Conservation (phyloP, 1,284 basidiomycete genomes). For the Paramarasmius palmivorus region DNA sequence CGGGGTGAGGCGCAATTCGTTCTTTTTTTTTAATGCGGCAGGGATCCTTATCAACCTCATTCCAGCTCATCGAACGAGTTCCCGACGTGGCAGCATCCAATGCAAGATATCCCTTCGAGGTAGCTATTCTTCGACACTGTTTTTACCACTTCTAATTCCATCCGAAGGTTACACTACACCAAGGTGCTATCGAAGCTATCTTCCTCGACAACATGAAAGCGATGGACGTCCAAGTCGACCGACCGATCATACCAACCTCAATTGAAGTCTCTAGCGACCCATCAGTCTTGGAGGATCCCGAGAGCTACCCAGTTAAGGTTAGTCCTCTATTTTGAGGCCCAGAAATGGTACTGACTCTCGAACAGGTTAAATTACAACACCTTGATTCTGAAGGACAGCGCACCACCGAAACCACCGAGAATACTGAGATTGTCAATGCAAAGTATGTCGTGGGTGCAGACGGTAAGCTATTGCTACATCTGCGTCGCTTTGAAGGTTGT, state of each 20-base stretch:
- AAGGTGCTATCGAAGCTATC: slow-evolving; percentile 72
- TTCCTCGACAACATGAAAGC: slow-evolving; percentile 63
- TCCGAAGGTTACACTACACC: slow-evolving; percentile 65
- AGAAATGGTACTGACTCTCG: background rate
- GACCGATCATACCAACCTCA: slow-evolving; percentile 55
- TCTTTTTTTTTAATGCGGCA: background rate
- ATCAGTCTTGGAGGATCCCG: slow-evolving; percentile 38
- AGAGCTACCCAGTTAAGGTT: slow-evolving; percentile 59
- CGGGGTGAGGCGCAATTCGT: slow-evolving; percentile 37
- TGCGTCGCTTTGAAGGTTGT: background rate
- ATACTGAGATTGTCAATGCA: slow-evolving; percentile 51
- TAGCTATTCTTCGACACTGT: slow-evolving; percentile 22
- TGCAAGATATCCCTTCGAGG: slow-evolving; percentile 69
- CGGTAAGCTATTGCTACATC: slow-evolving; percentile 34
- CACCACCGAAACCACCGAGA: slow-evolving; percentile 28
- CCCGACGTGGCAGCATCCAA: slow-evolving; percentile 57
- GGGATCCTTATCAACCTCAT: background rate
- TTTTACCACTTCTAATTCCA: background rate
- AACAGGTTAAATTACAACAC: slow-evolving; percentile 42
- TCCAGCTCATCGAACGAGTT: slow-evolving; percentile 58
- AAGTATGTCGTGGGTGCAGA: slow-evolving; percentile 68
- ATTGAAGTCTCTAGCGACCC: slow-evolving; percentile 51
- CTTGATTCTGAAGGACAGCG: slow-evolving; percentile 27
- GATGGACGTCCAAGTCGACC: slow-evolving; percentile 56
- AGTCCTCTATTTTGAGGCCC: slow-evolving; percentile 15